These are phyloP conservation scores for Lunularia cruciata DNA, from an alignment of 225 moss, liverwort and hornwort genomes.

Conservation along the genomic window DNA sequence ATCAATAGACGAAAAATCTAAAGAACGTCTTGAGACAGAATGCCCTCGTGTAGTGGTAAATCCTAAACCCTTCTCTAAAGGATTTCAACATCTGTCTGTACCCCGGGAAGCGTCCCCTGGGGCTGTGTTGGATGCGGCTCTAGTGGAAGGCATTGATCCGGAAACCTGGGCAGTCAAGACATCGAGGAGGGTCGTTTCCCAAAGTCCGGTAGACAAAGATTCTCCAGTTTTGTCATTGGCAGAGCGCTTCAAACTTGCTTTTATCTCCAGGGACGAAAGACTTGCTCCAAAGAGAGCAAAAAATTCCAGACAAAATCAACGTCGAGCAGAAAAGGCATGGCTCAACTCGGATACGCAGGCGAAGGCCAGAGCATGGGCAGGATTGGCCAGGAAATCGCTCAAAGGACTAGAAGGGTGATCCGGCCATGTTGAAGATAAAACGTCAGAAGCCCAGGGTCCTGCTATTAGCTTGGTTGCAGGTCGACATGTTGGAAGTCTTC, in stretches of 20 bases:
- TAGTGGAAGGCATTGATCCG: constrained; percentile 77
- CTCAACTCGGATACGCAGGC: constrained; percentile 77
- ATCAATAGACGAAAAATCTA: constrained; percentile 65
- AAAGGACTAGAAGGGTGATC: constrained; percentile 20
- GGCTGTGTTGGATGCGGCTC: constrained; percentile 59
- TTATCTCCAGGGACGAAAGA: constrained; percentile 74
- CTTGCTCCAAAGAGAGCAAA: constrained; percentile 98
- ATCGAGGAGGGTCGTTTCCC: constrained; percentile 11
- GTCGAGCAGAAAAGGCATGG: constrained; percentile 90
- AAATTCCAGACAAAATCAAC: constrained; percentile 88
- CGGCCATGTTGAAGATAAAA: no score
- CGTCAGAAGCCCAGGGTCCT: no score
- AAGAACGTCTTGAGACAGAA: constrained; percentile 52
- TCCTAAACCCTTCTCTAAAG: constrained; percentile 62
- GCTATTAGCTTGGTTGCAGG: no score
- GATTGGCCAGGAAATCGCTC: constrained; percentile 53
- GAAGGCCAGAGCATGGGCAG: constrained; percentile 79
- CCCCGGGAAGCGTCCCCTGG: constrained; percentile 74
- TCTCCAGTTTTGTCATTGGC: constrained; percentile 62
- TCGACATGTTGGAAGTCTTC: not conserved
- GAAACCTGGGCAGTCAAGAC: constrained; percentile 62
- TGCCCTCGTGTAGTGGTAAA: constrained; percentile 87
- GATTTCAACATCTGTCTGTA: constrained; percentile 45
- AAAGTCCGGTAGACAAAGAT: constrained; percentile 10
- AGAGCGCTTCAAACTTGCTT: constrained; percentile 86